These are phyloP conservation scores for Kuraishia cidri DNA, from an alignment of 805 yeast species.

Conservation along the genomic window DNA sequence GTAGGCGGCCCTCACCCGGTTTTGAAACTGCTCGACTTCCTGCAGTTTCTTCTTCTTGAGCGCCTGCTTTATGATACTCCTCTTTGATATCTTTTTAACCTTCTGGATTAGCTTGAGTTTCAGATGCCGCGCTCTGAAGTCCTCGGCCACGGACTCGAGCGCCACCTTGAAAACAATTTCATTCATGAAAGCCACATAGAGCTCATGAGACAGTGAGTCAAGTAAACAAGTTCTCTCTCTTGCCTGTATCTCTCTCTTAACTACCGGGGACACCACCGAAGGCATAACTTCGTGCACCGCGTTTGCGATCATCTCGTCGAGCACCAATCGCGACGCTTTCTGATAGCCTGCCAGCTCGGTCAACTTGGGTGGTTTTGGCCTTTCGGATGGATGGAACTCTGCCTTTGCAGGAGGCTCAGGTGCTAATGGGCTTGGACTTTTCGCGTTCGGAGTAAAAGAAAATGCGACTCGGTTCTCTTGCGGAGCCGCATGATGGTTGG, in stretches of 20 bases:
- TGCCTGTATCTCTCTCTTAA: not conserved
- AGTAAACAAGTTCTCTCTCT: conserved; percentile 18
- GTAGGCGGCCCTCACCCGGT: conserved; percentile 12
- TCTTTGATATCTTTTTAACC: conserved; percentile 19
- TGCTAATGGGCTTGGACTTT: no score
- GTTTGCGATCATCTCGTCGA: not conserved
- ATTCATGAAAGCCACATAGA: conserved; percentile 51
- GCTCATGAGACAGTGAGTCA: conserved; percentile 33
- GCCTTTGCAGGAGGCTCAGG: no score
- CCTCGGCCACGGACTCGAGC: conserved; percentile 36
- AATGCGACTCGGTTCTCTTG: no score
- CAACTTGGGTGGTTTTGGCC: no score
- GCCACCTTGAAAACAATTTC: conserved; percentile 40
- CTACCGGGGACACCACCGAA: not conserved
- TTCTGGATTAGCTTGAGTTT: conserved; percentile 20
- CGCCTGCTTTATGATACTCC: conserved; percentile 13
- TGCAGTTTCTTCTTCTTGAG: conserved; percentile 26
- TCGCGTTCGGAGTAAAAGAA: no score
- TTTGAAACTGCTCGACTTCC: conserved; percentile 21
- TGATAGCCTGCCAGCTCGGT: not conserved
- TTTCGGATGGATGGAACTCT: no score
- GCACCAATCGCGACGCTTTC: not conserved
- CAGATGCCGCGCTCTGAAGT: conserved; percentile 20
- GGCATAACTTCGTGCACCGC: not conserved
- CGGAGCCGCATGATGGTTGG: no score